Conservation (phyloP, 2,329 filamentous ascomycete genomes). For the Nemania sp. region DNA sequence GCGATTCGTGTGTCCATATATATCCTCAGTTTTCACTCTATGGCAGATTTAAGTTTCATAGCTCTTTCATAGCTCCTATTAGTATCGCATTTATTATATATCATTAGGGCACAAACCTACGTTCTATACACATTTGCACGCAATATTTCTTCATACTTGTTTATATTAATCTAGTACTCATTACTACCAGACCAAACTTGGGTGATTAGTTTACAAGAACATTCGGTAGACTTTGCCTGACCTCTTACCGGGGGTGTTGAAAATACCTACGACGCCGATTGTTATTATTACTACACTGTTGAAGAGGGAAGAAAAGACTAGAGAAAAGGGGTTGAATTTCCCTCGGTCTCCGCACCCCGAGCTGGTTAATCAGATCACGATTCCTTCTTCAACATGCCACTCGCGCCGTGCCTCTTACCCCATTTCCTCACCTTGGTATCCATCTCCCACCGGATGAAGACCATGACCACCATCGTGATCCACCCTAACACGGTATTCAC, state of each 20-base stretch:
- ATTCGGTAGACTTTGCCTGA: neutral
- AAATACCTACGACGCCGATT: neutral
- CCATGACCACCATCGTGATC: constrained; percentile 52
- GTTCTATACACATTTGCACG: too few species aligned
- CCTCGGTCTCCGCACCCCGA: neutral
- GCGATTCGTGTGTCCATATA: too few species aligned
- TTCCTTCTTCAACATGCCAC: constrained; percentile 34
- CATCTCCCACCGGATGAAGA: constrained; percentile 55
- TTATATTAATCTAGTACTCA: too few species aligned
- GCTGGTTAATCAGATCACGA: neutral
- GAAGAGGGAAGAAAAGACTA: neutral
- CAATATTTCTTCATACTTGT: too few species aligned
- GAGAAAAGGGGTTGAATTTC: neutral
- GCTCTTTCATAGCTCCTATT: too few species aligned
- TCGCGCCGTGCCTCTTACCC: constrained; percentile 48
- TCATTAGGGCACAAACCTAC: too few species aligned
- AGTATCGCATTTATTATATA: too few species aligned
- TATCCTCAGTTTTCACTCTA: too few species aligned
- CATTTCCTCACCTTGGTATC: constrained; percentile 54
- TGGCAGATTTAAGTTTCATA: too few species aligned
- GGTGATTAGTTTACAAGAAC: neutral
- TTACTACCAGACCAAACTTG: too few species aligned
- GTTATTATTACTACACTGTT: neutral
- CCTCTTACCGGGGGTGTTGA: neutral
- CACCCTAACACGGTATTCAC: constrained; percentile 53